Conservation (phyloP, 768 basidiomycete species). For the Xerocomus brunneocitrinus region DNA sequence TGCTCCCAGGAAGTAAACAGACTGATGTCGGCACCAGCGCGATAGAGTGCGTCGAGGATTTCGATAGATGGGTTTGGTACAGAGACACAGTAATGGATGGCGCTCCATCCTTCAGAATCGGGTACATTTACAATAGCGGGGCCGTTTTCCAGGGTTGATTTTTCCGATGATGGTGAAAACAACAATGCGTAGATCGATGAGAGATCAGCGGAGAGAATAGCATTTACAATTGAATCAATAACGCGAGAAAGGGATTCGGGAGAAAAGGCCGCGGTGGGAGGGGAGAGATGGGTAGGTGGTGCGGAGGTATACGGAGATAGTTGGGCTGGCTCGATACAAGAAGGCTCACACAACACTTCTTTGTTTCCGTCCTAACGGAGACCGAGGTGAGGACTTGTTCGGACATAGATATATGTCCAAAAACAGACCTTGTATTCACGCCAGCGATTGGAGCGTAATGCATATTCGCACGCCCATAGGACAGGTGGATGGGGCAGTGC, state of each 20-base stretch:
- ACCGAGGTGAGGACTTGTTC: not conserved
- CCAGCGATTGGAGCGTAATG: constrained; percentile 57
- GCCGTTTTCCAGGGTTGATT: constrained; percentile 34
- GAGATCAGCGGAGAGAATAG: constrained; percentile 46
- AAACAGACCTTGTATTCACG: constrained; percentile 52
- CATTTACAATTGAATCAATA: constrained; percentile 52
- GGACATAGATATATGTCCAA: not conserved
- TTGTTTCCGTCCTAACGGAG: constrained; percentile 30
- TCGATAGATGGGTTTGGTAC: constrained; percentile 51
- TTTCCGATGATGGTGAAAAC: constrained; percentile 44
- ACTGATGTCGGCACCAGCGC: constrained; percentile 70
- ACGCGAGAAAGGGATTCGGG: constrained; percentile 38
- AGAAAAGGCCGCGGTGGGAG: constrained; percentile 32
- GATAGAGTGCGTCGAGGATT: constrained; percentile 66
- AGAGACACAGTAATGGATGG: constrained; percentile 66
- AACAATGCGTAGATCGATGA: constrained; percentile 50
- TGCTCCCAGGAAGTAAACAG: constrained; percentile 63
- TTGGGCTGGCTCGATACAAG: constrained; percentile 14
- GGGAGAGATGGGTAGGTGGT: constrained; percentile 26
- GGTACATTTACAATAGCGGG: constrained; percentile 63
- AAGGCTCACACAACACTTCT: constrained; percentile 24
- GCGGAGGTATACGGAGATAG: constrained; percentile 26
- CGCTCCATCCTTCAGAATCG: constrained; percentile 66
- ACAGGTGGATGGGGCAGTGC: constrained; percentile 56
- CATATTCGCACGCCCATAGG: constrained; percentile 67